phyloP scores from a whole-genome alignment of 441 rosid genomes.

The Euphorbia neoarborescens region DNA sequence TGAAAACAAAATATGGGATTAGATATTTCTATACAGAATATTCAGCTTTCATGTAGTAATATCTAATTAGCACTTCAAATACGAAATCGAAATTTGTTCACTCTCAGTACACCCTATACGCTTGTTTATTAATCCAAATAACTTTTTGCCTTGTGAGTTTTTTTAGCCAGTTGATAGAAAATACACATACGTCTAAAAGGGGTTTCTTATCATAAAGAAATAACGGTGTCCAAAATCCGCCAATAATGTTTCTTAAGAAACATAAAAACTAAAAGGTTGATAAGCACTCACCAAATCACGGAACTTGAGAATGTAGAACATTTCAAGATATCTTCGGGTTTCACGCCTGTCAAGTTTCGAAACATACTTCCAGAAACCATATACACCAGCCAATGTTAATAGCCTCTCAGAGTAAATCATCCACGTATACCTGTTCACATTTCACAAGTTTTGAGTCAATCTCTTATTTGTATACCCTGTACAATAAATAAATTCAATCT shows the following conservation, averaged over 20 bases:
- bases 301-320: conserved; percentile 91
- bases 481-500: background rate
- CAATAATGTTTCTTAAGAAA: background rate
- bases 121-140: background rate
- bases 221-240: background rate
- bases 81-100: background rate
- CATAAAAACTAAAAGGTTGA: background rate
- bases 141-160: background rate
- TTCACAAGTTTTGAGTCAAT: conserved; percentile 11
- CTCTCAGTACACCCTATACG: background rate
- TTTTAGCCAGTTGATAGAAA: background rate
- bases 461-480: background rate
- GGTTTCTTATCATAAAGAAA: background rate
- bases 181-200: background rate
- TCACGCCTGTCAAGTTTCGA: conserved; percentile 84
- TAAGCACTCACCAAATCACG: conserved; percentile 60
- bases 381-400: conserved; percentile 84
- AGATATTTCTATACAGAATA: background rate
- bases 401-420: conserved; percentile 82
- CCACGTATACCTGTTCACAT: conserved; percentile 91
- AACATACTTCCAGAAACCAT: conserved; percentile 82
- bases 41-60: background rate
- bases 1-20: conserved; percentile 26
- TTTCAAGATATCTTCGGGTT: conserved; percentile 75
- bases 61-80: background rate